Base-by-base conservation (phyloP, 176 grass and related monocot species). In the Juncus inflexus region DNA sequence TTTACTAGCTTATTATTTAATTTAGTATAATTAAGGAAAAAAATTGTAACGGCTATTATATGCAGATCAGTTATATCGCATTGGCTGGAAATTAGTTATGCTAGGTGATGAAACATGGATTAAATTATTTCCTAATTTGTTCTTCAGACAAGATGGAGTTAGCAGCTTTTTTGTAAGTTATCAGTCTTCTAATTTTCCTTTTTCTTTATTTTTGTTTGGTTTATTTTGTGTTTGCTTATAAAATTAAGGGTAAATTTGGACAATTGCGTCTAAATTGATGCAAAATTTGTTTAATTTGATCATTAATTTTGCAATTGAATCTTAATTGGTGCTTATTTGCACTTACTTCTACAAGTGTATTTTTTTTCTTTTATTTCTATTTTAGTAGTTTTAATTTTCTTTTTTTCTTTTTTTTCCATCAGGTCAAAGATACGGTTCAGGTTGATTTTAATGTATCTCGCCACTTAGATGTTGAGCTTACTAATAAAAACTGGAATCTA, bases 101-200 rank as follows among this genome's bases (percentile, higher is more conserved):
- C 67, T 86, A 71, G 92, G 92, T 76, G 92, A 97, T 76, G 85
- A 97, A 15, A 97, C 92, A 71, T 97, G 92, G 92, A 97, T 91
- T 60, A 91, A 97, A 86, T 76, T 97, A 70, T 97, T 97, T 55
- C 92, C 92, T 58, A 84, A 55, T 52, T 80, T 97, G 61, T 97
- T 91, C 79, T 52, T 47, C 65, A 91, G 87, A 79, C 82, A 89
- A 89, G 92, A 97, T 82, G 85, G 87, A 84, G 87, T 97, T 15
- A 84, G 80, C 85, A 97, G 87, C 75, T 97, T 97, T 70, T 97
- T 86, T 86, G 92, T 97, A 77, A 91, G 87, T 62, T 3, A 40
- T 3, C 42, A 66, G 14, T 35, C 3, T 28, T 65, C 47, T 50
- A 3, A 14, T 12, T 49, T 15, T 19, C n/a, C 15, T 8, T 52